These are phyloP conservation scores for Haberlea rhodopensis DNA, from an alignment of 257 asterid genomes.

Conservation along the genomic window DNA sequence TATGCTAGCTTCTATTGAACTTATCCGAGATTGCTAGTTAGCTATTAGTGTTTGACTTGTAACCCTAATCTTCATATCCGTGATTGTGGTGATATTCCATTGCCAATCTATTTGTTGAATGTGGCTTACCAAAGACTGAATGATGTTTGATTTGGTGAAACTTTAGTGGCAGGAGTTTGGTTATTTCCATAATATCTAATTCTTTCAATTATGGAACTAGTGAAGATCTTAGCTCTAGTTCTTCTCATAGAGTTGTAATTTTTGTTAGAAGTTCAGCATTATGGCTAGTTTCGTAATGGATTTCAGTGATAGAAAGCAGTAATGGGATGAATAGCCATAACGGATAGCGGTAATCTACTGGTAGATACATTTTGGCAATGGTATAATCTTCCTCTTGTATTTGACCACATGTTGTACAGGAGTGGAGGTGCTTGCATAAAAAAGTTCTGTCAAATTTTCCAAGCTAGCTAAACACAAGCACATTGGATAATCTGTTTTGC, in stretches of 20 bases:
- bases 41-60: neutral
- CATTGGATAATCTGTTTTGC: neutral
- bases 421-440: constrained; percentile 2
- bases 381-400: neutral
- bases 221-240: neutral
- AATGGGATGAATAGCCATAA: neutral
- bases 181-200: too few relatives aligned
- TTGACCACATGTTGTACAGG: neutral
- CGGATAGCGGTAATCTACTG: neutral
- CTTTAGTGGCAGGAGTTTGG: neutral
- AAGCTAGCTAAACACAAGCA: neutral
- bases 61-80: neutral
- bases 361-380: constrained; percentile 2
- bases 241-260: neutral
- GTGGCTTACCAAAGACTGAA: neutral
- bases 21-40: neutral
- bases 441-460: neutral
- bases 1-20: neutral
- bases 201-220: neutral
- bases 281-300: neutral
- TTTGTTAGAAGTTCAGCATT: neutral
- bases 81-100: neutral
- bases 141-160: neutral
- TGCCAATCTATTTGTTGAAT: neutral
- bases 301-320: neutral